Conservation (phyloP, 2,329 filamentous ascomycete genomes). For the Aspergillus aculeatus region DNA sequence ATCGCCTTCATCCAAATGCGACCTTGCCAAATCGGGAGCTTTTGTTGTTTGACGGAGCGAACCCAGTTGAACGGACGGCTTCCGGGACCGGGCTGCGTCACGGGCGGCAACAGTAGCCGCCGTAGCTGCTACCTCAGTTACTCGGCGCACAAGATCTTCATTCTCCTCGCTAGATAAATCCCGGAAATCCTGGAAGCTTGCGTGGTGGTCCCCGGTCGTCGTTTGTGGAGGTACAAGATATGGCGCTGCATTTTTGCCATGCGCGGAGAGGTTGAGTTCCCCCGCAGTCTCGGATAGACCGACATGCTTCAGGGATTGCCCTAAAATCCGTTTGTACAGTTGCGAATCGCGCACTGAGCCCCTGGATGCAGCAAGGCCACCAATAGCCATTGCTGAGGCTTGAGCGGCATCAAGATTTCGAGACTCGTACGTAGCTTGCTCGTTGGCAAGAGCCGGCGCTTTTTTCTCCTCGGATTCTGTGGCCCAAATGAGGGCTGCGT, state of each 20-base stretch:
- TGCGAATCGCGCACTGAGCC: slow-evolving; percentile 81
- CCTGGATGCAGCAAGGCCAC: slow-evolving; percentile 50
- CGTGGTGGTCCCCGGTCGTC: slow-evolving; percentile 41
- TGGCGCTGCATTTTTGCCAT: slow-evolving; percentile 47
- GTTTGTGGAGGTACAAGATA: slow-evolving; percentile 75
- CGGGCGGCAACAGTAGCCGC: slow-evolving; percentile 83
- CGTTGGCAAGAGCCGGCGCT: slow-evolving; percentile 36
- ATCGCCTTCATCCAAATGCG: slow-evolving; percentile 48
- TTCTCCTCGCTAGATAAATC: slow-evolving; percentile 82
- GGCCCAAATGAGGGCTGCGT: slow-evolving; percentile 97
- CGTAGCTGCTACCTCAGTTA: slow-evolving; percentile 90
- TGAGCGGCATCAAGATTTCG: slow-evolving; percentile 33
- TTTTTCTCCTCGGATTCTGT: slow-evolving; percentile 77
- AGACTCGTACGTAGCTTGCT: slow-evolving; percentile 35
- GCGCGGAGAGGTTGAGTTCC: slow-evolving; percentile 24
- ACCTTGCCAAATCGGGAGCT: slow-evolving; percentile 36
- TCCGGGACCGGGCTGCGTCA: slow-evolving; percentile 62
- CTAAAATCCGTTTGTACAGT: slow-evolving; percentile 88
- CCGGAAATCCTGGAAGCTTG: slow-evolving; percentile 41
- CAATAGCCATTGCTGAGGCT: slow-evolving; percentile 29
- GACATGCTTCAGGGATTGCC: slow-evolving; percentile 82
- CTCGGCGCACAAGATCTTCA: slow-evolving; percentile 74
- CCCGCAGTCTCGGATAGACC: slow-evolving; percentile 63
- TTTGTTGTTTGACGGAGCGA: slow-evolving; percentile 35
- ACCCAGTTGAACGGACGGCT: slow-evolving; percentile 44